Percentiles rank a stretch among this genome's conserved stretches.
Evolutionary conservation across 208 protist species (phyloP).

Genomic region (Crithidia sp.): DNA sequence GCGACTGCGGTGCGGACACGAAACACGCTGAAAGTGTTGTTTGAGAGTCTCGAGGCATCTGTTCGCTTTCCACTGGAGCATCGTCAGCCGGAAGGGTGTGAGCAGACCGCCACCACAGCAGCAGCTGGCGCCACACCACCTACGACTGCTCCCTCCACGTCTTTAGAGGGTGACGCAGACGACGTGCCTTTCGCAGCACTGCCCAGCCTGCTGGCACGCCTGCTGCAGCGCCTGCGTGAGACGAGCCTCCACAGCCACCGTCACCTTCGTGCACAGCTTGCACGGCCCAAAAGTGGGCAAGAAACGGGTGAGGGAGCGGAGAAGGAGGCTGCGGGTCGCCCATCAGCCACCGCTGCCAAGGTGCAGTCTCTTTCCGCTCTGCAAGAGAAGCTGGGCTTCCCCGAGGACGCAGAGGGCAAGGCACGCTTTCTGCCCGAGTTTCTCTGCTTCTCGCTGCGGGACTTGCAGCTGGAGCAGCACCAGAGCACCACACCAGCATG

Average conservation of each 20-base stretch:
- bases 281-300: background rate
- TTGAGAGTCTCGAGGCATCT: constrained; percentile 36
- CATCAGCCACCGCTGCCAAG: background rate
- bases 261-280: constrained; percentile 2
- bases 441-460: constrained; percentile 30
- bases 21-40: constrained; percentile 31
- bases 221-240: constrained; percentile 35
- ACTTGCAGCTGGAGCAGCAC: constrained; percentile 35
- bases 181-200: background rate
- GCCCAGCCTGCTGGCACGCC: constrained; percentile 21
- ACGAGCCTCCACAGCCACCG: constrained; percentile 28
- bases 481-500: background rate
- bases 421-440: constrained; percentile 41
- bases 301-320: background rate
- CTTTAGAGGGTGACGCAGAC: background rate
- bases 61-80: constrained; percentile 27
- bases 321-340: background rate
- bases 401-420: constrained; percentile 14
- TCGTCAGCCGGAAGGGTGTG: background rate
- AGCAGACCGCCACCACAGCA: too few relatives aligned
- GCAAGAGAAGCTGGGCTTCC: constrained; percentile 34
- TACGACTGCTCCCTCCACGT: too few relatives aligned
- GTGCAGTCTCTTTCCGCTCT: background rate
- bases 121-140: too few relatives aligned
- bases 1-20: background rate